Evolutionary conservation across 2,329 filamentous ascomycete species (phyloP), one percentile per base, ranked within the genome.

Genomic region (Amylocarpus encephaloides): DNA sequence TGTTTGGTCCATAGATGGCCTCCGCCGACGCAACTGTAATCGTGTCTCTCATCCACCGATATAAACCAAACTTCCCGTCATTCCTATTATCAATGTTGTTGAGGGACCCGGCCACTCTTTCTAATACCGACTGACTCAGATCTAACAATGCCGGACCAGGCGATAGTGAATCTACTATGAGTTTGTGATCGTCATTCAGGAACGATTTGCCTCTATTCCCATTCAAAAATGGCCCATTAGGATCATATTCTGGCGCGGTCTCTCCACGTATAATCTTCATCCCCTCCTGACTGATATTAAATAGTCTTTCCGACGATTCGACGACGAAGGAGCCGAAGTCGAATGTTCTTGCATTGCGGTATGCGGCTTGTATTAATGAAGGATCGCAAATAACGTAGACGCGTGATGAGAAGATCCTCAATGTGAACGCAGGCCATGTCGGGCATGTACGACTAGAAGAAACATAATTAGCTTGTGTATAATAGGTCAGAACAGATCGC

Each of bases 311-410:
- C 3, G 66, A 66, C 1, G 71, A 66, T 13, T 71, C 65, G 3
- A 67, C 58, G 15, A 70, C 64, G 26, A 77, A 66, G 1, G 68
- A 66, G 29, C 71, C 69, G 56, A 76, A 75, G 3, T 67, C 67
- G 34, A 76, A 64, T 15, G 66, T 62, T 41, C 70, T 70, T 12
- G 65, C 66, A 36, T 62, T 59, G 18, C 71, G 68, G 32, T 73
- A 66, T 12, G 70, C 67, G 2, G 68, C 59, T 32, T 68, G 65
- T 11, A 73, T 65, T 5, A 77, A 58, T 1, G 62, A 53, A 2
- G 74, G 70, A 6, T 69, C 67, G 50, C 66, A 71, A 16, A 76
- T 68, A 30, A 71, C 61, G 59, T 78, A 78, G 26, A 74, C 62
- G 35, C 71, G 70, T 30, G 67, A 62, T 29, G 63, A 67, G 26